Evolutionary conservation across 768 basidiomycete species (phyloP).

Genomic region (Psilocybe cubensis): DNA sequence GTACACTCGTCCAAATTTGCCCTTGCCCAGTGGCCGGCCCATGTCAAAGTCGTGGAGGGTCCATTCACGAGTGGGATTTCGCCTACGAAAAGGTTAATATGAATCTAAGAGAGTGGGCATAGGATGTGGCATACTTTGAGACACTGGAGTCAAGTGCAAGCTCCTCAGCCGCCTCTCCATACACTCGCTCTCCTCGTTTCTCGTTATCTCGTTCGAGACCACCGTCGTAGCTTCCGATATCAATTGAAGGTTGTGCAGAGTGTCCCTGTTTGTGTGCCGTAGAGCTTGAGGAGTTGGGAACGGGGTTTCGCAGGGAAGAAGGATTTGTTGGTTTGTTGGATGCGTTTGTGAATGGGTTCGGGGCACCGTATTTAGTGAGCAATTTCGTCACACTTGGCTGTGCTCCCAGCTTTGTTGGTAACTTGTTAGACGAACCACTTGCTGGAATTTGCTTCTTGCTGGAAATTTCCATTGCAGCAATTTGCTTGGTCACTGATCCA

Average conservation of each 20-base stretch:
- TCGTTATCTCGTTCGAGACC: conserved; percentile 92
- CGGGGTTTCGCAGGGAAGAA: conserved; percentile 48
- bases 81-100: conserved; percentile 36
- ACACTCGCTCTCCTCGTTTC: conserved; percentile 73
- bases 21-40: conserved; percentile 96
- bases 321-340: conserved; percentile 39
- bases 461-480: conserved; percentile 70
- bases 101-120: not conserved
- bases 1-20: conserved; percentile 98
- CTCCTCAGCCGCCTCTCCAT: conserved; percentile 78
- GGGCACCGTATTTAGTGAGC: conserved; percentile 74
- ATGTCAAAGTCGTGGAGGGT: conserved; percentile 88
- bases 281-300: conserved; percentile 16
- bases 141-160: conserved; percentile 86
- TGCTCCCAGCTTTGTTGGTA: conserved; percentile 56
- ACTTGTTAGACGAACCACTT: conserved; percentile 31
- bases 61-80: conserved; percentile 83
- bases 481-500: conserved; percentile 67
- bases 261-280: conserved; percentile 21
- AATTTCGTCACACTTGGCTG: conserved; percentile 71
- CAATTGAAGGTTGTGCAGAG: conserved; percentile 45
- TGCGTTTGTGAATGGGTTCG: conserved; percentile 50
- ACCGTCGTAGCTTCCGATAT: conserved; percentile 95
- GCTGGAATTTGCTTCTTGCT: conserved; percentile 44
- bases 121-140: conserved; percentile 51